Evolutionary conservation across 2,329 filamentous ascomycete species (phyloP).

Genomic region (Hypomyces rosellus): DNA sequence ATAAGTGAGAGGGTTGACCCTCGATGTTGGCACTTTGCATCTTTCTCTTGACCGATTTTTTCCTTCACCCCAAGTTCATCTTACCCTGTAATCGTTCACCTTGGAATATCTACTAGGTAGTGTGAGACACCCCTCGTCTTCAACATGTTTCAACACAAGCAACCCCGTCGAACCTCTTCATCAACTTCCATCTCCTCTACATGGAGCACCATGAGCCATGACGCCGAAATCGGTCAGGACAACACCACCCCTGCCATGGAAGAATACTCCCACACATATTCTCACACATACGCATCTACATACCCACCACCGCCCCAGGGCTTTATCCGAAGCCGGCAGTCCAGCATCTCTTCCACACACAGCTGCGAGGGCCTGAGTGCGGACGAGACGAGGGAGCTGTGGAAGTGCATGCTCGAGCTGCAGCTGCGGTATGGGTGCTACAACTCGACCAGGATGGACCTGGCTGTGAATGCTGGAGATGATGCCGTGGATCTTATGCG

Average conservation of each 20-base stretch:
- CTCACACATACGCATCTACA: neutral
- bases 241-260: neutral
- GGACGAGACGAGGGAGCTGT: constrained; percentile 37
- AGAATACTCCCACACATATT: neutral
- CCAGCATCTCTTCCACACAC: constrained; percentile 24
- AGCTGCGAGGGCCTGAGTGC: constrained; percentile 28
- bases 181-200: no score
- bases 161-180: no score
- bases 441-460: constrained; percentile 42
- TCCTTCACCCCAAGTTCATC: no score
- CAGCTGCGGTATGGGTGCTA: constrained; percentile 43
- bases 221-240: no score
- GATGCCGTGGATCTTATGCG: constrained; percentile 37
- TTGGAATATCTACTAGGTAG: no score
- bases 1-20: no score
- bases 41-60: no score
- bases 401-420: constrained; percentile 43
- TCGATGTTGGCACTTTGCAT: no score
- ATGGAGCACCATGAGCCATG: no score
- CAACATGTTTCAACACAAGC: no score
- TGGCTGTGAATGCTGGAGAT: constrained; percentile 37
- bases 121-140: no score
- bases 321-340: constrained; percentile 17
- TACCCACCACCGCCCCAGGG: constrained; percentile 5
- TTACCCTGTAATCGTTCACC: no score